Percentiles rank a stretch among this genome's conserved stretches.
Evolutionary conservation across 148 eudicot species (phyloP).

Genomic region (Nyssa sinensis): DNA sequence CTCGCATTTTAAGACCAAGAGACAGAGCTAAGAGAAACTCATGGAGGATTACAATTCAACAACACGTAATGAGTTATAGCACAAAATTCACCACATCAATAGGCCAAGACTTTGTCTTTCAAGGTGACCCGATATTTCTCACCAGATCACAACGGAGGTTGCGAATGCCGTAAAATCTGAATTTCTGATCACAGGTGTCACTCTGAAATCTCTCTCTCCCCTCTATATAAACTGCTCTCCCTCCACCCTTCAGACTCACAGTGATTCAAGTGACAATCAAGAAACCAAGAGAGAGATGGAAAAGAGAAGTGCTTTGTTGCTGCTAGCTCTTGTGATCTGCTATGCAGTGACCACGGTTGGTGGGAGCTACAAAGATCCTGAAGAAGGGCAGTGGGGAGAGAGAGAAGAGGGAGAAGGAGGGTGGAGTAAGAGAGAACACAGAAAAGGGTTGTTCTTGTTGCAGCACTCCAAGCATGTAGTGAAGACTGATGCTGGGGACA

Average conservation of each 20-base stretch:
- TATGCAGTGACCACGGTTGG: constrained; percentile 25
- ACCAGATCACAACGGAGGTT: neutral
- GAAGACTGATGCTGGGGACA: constrained; percentile 67
- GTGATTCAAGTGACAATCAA: neutral
- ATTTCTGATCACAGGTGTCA: constrained; percentile 16
- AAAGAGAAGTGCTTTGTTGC: constrained; percentile 21
- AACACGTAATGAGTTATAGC: too few relatives aligned
- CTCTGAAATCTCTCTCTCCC: neutral
- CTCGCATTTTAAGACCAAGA: too few relatives aligned
- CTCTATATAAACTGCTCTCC: constrained; percentile 14
- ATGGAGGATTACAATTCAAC: too few relatives aligned
- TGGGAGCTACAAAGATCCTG: neutral
- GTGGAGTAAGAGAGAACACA: constrained; percentile 11
- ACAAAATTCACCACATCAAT: too few relatives aligned
- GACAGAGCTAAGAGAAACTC: too few relatives aligned
- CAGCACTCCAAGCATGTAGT: constrained; percentile 51
- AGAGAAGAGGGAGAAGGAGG: constrained; percentile 22
- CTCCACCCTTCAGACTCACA: neutral
- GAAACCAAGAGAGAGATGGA: constrained; percentile 12
- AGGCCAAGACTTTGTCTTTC: constrained; percentile 3
- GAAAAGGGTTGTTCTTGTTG: constrained; percentile 42
- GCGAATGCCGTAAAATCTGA: neutral
- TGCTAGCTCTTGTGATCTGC: constrained; percentile 28
- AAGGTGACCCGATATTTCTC: neutral
- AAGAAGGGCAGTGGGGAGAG: constrained; percentile 6